A percentile compares a stretch with the other conserved stretches of the same genome.
Conservation (phyloP, 1,284 basidiomycete genomes). For the Malassezia psittaci region DNA sequence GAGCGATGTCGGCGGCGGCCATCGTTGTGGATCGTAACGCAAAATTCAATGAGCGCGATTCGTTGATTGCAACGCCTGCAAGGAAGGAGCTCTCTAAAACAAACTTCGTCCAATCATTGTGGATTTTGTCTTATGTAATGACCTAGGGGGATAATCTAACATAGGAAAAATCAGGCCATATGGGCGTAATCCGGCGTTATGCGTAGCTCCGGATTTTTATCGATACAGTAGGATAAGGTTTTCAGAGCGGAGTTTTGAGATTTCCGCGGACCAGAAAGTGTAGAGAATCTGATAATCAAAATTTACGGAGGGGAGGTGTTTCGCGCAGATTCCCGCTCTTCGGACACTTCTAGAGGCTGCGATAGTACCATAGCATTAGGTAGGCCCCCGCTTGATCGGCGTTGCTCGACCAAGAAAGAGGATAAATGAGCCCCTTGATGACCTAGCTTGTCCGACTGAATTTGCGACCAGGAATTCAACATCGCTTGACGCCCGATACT, state of each 20-base stretch:
- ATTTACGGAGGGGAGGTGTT: background rate
- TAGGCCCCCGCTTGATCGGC: background rate
- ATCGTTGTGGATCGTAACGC: conserved; percentile 1
- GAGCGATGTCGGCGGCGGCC: background rate
- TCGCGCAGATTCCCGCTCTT: background rate
- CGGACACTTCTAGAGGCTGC: background rate
- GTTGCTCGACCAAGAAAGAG: background rate
- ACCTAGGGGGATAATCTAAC: background rate
- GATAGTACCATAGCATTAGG: background rate
- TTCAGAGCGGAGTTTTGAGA: no score
- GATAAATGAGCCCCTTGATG: background rate
- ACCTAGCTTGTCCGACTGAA: background rate
- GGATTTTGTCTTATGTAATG: background rate
- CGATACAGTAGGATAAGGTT: no score
- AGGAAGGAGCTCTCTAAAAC: no score
- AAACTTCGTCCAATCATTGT: background rate
- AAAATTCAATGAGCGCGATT: background rate
- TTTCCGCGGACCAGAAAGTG: no score
- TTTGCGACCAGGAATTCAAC: background rate
- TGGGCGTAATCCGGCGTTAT: background rate
- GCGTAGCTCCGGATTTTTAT: no score
- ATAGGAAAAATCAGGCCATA: conserved; percentile 1
- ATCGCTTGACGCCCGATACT: background rate
- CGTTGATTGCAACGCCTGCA: background rate
- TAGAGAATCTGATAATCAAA: no score